Evolutionary conservation across 106 monocot genomes (phyloP).

Genomic region (Narthecium ossifragum): DNA sequence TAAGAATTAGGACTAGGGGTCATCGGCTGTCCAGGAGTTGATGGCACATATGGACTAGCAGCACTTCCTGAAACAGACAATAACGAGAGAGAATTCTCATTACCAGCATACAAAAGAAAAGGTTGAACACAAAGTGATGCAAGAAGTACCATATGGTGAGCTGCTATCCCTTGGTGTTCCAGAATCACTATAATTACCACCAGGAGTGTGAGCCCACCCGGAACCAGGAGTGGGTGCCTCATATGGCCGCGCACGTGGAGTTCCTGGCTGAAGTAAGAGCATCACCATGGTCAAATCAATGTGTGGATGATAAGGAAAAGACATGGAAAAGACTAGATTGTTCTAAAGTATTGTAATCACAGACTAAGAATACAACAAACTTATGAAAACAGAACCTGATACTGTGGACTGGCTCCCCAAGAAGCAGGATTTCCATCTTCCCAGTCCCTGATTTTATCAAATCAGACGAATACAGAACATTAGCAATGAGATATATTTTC

Average conservation of each 20-base stretch:
- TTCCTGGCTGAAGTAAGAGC: conserved; percentile 61
- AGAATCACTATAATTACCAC: conserved; percentile 75
- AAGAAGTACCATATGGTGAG: conserved; percentile 51
- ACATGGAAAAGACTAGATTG: no score
- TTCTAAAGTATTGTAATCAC: no score
- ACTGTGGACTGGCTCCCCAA: conserved; percentile 86
- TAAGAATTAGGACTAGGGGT: conserved; percentile 80
- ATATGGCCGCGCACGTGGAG: conserved; percentile 73
- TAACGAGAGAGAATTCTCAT: background rate
- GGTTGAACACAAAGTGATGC: background rate
- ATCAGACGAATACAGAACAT: no score
- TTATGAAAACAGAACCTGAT: no score
- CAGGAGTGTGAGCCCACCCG: conserved; percentile 96
- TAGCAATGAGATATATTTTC: no score
- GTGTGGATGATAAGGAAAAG: no score
- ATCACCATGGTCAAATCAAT: no score
- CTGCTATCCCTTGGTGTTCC: conserved; percentile 72
- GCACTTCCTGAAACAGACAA: conserved; percentile 56
- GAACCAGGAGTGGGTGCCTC: conserved; percentile 97
- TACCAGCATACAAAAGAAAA: background rate
- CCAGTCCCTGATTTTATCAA: conserved; percentile 75
- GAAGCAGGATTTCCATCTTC: conserved; percentile 94
- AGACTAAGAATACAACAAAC: no score
- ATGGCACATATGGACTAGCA: conserved; percentile 90
- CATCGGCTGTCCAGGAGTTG: conserved; percentile 98